Evolutionary conservation across 164 flowering plant genomes (phyloP).

Genomic region (Nymphaea thermarum): DNA sequence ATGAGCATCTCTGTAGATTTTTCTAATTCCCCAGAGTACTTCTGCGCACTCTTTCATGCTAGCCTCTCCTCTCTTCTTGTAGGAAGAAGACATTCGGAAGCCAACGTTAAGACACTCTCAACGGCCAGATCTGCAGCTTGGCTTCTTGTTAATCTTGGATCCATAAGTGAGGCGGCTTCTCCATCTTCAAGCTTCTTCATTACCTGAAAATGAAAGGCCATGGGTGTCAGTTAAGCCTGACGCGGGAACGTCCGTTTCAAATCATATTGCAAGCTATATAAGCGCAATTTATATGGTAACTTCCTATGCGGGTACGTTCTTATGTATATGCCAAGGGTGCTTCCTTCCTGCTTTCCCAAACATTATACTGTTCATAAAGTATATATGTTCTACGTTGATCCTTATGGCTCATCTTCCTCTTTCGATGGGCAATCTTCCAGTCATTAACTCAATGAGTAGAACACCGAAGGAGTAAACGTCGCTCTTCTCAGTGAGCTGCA

Average conservation of each 20-base stretch:
- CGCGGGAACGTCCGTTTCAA: no score
- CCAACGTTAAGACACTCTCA: conserved; percentile 44
- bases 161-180: conserved; percentile 42
- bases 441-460: conserved; percentile 57
- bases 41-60: conserved; percentile 57
- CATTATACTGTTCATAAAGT: no score
- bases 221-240: no score
- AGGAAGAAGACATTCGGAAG: conserved; percentile 33
- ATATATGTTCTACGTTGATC: no score
- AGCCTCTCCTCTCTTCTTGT: conserved; percentile 36
- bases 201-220: conserved; percentile 30
- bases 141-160: conserved; percentile 35
- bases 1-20: conserved; percentile 21
- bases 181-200: conserved; percentile 38
- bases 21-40: conserved; percentile 48
- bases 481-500: conserved; percentile 70
- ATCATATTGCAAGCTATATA: no score
- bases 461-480: conserved; percentile 86
- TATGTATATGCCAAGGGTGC: no score
- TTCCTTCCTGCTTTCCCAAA: no score
- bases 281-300: not conserved
- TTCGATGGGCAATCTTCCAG: conserved; percentile 65
- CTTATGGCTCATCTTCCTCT: conserved; percentile 15
- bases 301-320: no score
- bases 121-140: conserved; percentile 35